Evolutionary conservation across 345 rosid genomes (phyloP), one percentile per base, ranked within the genome.

Genomic region (Tarenaya hassleriana): DNA sequence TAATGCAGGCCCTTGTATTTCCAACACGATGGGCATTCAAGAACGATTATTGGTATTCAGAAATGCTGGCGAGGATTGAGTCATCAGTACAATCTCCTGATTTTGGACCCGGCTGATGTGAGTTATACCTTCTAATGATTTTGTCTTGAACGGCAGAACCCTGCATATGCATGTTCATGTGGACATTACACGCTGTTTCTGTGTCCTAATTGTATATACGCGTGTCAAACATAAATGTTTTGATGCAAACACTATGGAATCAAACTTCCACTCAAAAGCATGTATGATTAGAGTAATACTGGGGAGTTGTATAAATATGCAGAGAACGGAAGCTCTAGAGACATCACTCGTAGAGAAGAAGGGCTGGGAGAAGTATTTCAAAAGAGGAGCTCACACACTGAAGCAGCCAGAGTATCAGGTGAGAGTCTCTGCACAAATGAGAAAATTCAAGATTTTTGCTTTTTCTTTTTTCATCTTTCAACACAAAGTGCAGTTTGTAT

Each of bases 21-120:
- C 66, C 96, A 87, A 63, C 94, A 87, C 42, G 85, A 83, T 47
- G 96, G 92, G 18, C 96, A 83, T 66, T 87, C 92, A 10, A 74
- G 89, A 68, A 81, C 89, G 16, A 74, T 87, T 29, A 64, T 83
- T 49, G 96, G 96, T 50, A 79, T 87, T 63, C 83, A 87, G 61
- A 71, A 48, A 47, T 79, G 62, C 48, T 78, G 71, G 32, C 41
- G 47, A 47, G 72, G 72, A 50, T 66, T 58, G 38, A 58, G 55
- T 38, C 83, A 66, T 52, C 71, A 63, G 29, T 72, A 62, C 70
- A 75, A 42, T 62, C 89, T 87, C 56, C 64, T 87, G 51, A 77
- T 87, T 54, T 58, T 87, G 58, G 96, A 87, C 60, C 89, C 96
- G 27, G 74, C 55, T 56, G 81, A 77, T 74, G 96, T 77, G 54